Percentiles rank a stretch among this genome's conserved stretches.
phyloP scores from a whole-genome alignment of 805 yeast species.

The Metschnikowia vanudenii region DNA sequence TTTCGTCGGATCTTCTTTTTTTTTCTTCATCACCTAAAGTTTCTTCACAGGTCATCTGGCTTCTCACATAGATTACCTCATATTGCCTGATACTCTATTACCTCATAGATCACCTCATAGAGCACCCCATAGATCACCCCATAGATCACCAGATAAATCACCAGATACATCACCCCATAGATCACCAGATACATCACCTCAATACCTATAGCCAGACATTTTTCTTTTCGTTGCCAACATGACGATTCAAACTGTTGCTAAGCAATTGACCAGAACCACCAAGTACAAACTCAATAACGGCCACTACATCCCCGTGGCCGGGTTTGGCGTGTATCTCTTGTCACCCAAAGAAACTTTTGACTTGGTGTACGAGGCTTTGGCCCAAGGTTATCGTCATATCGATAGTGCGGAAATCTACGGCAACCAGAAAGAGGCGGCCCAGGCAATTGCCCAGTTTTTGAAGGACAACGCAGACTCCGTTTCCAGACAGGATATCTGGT shows the following conservation, averaged over 20 bases:
- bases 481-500: slow-evolving; percentile 34
- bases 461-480: slow-evolving; percentile 33
- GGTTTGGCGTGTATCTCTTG: slow-evolving; percentile 52
- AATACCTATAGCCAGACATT: no score
- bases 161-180: neutral
- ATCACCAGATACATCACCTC: no score
- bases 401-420: slow-evolving; percentile 70
- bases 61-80: no score
- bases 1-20: no score
- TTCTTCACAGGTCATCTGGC: no score
- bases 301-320: slow-evolving; percentile 52
- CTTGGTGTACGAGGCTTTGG: slow-evolving; percentile 56
- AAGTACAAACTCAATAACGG: slow-evolving; percentile 54
- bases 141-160: no score
- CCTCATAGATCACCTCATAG: no score
- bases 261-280: slow-evolving; percentile 34
- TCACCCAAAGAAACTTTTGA: slow-evolving; percentile 38
- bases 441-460: slow-evolving; percentile 56
- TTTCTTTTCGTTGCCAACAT: no score
- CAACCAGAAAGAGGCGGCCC: slow-evolving; percentile 61
- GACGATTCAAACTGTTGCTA: slow-evolving; percentile 37
- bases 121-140: no score
- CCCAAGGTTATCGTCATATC: slow-evolving; percentile 68
- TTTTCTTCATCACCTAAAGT: no score
- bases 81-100: no score